Conservation (phyloP, 2,329 filamentous ascomycete genomes). For the Diaporthe eres region DNA sequence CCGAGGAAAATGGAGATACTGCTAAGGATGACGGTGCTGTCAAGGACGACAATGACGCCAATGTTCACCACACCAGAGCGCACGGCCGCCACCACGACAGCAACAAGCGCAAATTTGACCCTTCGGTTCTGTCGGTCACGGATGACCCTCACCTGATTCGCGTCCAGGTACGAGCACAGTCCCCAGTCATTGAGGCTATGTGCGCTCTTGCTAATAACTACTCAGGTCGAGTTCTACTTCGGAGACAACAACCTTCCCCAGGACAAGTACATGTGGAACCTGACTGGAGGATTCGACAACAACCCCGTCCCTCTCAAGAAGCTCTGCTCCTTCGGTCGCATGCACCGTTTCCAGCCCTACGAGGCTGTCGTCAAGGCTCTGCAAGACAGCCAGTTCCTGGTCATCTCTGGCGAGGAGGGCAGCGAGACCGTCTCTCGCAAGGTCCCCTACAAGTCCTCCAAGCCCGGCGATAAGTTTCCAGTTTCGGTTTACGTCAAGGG, state of each 20-base stretch:
- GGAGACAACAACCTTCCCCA: slow-evolving; percentile 89
- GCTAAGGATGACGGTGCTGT: slow-evolving; percentile 42
- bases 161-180: slow-evolving; percentile 75
- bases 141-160: slow-evolving; percentile 86
- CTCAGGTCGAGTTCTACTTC: slow-evolving; percentile 96
- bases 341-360: slow-evolving; percentile 94
- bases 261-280: slow-evolving; percentile 88
- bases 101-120: slow-evolving; percentile 80
- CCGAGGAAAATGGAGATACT: slow-evolving; percentile 47
- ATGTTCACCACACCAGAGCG: slow-evolving; percentile 62
- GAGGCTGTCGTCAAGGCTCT: slow-evolving; percentile 86
- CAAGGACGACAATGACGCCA: slow-evolving; percentile 44
- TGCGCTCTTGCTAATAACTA: slow-evolving; percentile 38
- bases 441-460: slow-evolving; percentile 73
- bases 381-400: slow-evolving; percentile 80
- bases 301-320: slow-evolving; percentile 83
- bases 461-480: slow-evolving; percentile 75
- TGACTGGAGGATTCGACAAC: slow-evolving; percentile 84
- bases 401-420: slow-evolving; percentile 80
- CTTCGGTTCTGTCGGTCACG: slow-evolving; percentile 76
- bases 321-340: slow-evolving; percentile 92
- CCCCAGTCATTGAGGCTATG: not conserved
- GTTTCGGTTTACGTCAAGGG: slow-evolving; percentile 93
- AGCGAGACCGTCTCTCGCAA: slow-evolving; percentile 83
- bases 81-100: slow-evolving; percentile 55